phyloP scores from a whole-genome alignment of 148 eudicot genomes.

The Chenopodium album region DNA sequence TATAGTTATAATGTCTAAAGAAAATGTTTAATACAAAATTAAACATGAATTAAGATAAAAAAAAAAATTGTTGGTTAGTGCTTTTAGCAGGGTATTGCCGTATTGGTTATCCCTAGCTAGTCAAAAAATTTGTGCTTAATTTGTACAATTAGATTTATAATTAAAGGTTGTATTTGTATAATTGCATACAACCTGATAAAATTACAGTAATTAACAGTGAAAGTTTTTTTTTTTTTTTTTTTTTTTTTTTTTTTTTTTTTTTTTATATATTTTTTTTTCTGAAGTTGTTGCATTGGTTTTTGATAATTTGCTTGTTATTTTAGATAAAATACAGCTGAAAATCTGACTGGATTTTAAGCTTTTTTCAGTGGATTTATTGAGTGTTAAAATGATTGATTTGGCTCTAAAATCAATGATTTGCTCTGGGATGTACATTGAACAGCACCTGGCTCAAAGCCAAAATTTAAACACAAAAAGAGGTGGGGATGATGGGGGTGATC shows the following conservation, averaged over 20 bases:
- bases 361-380: background rate
- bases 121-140: constrained; percentile 1
- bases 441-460: background rate
- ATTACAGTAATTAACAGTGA: too few species aligned
- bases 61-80: constrained; percentile 18
- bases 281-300: background rate
- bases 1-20: background rate
- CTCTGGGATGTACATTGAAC: background rate
- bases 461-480: background rate
- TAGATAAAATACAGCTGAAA: background rate
- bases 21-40: background rate
- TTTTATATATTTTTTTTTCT: background rate
- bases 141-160: too few species aligned
- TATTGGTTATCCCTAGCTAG: constrained; percentile 13
- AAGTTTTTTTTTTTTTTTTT: too few species aligned
- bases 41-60: background rate
- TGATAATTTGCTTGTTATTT: background rate
- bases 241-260: too few species aligned
- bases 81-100: constrained; percentile 26
- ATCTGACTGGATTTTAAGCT: background rate
- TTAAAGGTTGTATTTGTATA: too few species aligned
- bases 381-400: constrained; percentile 8
- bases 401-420: constrained; percentile 1
- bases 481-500: background rate
- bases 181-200: too few species aligned